Base-by-base conservation (phyloP, 2,329 filamentous ascomycete genomes). In the Alternaria brassicicola region DNA sequence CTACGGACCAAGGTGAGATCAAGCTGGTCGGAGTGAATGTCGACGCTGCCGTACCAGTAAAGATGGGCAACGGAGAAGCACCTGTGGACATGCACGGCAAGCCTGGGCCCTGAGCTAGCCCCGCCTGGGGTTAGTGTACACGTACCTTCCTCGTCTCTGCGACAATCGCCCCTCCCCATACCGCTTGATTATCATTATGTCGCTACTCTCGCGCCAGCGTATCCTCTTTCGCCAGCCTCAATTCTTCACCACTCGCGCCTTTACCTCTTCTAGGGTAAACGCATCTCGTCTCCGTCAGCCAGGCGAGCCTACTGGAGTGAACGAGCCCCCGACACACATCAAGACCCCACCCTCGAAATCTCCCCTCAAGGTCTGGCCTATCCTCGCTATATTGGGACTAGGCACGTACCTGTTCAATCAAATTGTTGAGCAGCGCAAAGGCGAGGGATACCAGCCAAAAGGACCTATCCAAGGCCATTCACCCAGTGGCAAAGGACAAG, bases 341-440 rank as follows among this genome's bases (percentile, higher is more conserved):
- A 55, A 62, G 38, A 60, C 75, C 55, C 63, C 79, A 21, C 67
- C 59, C 36, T 73, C 79, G 52, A 81, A 76, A 62, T 78, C 68
- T 26, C 75, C 75, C 25, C 70, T 78, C 57, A 77, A 75, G 58
- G 69, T 78, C 66, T 78, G 76, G 76, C 81, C 81, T 23, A 77
- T 83, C 45, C 63, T 82, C 57, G 71, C 74, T 67, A 83, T 83
- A 69, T 81, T 83, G 71, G 76, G 67, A 53, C 62, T 76, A 31
- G 81, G 81, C 61, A 79, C 76, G 43, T 77, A 76, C 51, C 70
- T 79, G 52, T 83, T 83, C 74, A 79, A 79, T 67, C 75, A 75
- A 62, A 76, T 83, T 46, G 76, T 80, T 36, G 81, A 82, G 59
- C 73, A 78, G 60, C 72, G 81, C 42, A 75, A 78, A 61, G 80